A percentile compares a stretch with the other conserved stretches of the same genome.
phyloP scores from a whole-genome alignment of 106 monocot species.

The Phalaenopsis aphrodite region DNA sequence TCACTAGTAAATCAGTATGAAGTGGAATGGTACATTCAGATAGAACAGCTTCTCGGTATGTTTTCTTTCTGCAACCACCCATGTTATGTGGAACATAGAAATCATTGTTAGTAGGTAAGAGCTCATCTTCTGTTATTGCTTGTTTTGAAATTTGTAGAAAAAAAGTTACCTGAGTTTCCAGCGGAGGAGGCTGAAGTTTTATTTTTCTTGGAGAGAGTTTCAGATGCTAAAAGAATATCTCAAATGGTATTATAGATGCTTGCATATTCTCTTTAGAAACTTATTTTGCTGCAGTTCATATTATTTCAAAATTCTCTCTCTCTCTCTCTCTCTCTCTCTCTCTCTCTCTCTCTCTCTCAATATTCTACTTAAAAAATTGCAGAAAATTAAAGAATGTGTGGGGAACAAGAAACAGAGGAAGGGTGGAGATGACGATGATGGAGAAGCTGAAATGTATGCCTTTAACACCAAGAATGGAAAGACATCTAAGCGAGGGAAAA shows the following conservation, averaged over 20 bases:
- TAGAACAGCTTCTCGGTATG: slow-evolving; percentile 75
- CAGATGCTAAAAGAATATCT: slow-evolving; percentile 50
- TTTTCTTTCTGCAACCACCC: background rate
- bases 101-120: background rate
- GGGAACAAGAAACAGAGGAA: slow-evolving; percentile 35
- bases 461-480: background rate
- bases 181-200: slow-evolving; percentile 39
- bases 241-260: slow-evolving; percentile 28
- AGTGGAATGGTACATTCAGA: slow-evolving; percentile 62
- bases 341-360: no score
- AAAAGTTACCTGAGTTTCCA: slow-evolving; percentile 33
- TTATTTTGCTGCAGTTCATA: background rate
- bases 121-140: background rate
- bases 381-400: slow-evolving; percentile 51
- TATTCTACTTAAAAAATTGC: background rate
- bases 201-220: slow-evolving; percentile 33
- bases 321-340: no score
- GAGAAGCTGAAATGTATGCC: slow-evolving; percentile 6
- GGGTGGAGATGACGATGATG: slow-evolving; percentile 46
- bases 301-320: no score
- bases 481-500: background rate
- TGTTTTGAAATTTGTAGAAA: slow-evolving; percentile 24
- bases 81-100: background rate
- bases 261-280: background rate
- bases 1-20: slow-evolving; percentile 91